Base-by-base conservation (phyloP, 352 stramenopile genomes). In the Phytophthora cactorum region DNA sequence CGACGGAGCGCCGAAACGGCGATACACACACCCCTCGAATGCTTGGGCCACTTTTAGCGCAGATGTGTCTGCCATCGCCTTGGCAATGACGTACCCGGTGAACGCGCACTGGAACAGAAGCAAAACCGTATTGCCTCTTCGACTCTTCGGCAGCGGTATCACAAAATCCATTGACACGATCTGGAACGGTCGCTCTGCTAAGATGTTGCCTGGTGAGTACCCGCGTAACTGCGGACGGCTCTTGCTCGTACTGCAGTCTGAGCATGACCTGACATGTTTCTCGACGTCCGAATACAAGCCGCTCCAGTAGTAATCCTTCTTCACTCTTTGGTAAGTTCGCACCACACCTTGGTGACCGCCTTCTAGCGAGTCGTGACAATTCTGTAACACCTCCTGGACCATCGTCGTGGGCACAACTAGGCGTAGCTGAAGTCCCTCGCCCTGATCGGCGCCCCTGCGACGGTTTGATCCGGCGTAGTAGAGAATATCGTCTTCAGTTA, bases 81-180 rank as follows among this genome's bases (percentile, higher is more conserved):
- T 44, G 0, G 28, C 29, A 6, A 55, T 45, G 7, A 45, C 39
- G 31, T 5, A 55, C 14, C 25, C 8, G 6, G 25, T 34, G 25
- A 34, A 51, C 22, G 32, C 28, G 32, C 32, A 45, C 15, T 55
- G 49, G n/a, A 55, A 32, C 49, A 43, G 0, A 12, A 45, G 14
- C 7, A 55, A 15, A 14, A 31, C 49, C 5, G 49, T 44, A 4
- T 55, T 55, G 2, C n/a, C 49, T n/a, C 49, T 29, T 4, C 31
- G 49, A 31, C 11, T 15, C 31, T 44, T 55, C 5, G 47, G 22
- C 27, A 50, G 27, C 0, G 31, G n/a, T 39, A 50, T 50, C 25
- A 53, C 49, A 28, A 59, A 54, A 15, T 54, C 50, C 17, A 49
- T 49, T 1, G 17, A 29, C 7, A 49, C 43, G 14, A 49, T 29